A percentile compares a stretch with the other conserved stretches of the same genome.
phyloP scores from a whole-genome alignment of 1,139 yeast species.

The Suhomyces kunorum region DNA sequence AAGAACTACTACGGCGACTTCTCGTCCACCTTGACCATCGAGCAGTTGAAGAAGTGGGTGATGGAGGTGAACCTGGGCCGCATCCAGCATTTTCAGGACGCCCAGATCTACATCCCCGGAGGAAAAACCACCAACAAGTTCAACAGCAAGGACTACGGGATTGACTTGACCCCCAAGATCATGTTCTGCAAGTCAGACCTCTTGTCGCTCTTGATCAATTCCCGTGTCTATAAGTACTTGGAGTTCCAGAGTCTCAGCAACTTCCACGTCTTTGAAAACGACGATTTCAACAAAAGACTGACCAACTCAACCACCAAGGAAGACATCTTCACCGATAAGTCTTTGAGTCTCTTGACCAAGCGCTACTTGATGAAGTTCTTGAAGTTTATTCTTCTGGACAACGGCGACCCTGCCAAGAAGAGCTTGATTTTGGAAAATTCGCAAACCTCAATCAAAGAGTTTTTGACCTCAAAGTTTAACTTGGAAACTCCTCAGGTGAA shows the following conservation, averaged over 20 bases:
- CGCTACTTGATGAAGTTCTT: slow-evolving; percentile 89
- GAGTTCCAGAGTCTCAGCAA: slow-evolving; percentile 88
- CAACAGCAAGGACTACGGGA: slow-evolving; percentile 74
- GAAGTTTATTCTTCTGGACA: slow-evolving; percentile 75
- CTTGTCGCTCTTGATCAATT: slow-evolving; percentile 71
- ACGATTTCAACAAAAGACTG: slow-evolving; percentile 75
- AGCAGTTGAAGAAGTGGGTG: slow-evolving; percentile 83
- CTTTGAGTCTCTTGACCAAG: slow-evolving; percentile 72
- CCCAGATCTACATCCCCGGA: slow-evolving; percentile 72
- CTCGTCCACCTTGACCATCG: slow-evolving; percentile 80
- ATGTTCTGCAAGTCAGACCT: slow-evolving; percentile 88
- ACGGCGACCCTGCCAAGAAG: slow-evolving; percentile 53
- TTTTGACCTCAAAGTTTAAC: slow-evolving; percentile 64
- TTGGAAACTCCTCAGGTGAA: slow-evolving; percentile 72
- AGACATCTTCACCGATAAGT: slow-evolving; percentile 89
- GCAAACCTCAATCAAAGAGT: slow-evolving; percentile 56
- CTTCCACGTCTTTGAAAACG: slow-evolving; percentile 91
- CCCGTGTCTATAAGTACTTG: slow-evolving; percentile 85
- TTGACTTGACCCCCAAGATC: slow-evolving; percentile 86
- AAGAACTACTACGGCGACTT: slow-evolving; percentile 87
- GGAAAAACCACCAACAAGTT: slow-evolving; percentile 44
- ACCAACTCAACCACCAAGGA: slow-evolving; percentile 71
- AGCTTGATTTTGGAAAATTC: slow-evolving; percentile 58
- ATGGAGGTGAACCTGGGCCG: slow-evolving; percentile 55
- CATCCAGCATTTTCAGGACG: slow-evolving; percentile 56